These are phyloP conservation scores for Dioscorea dumetorum DNA, from an alignment of 106 monocot genomes.

Conservation along the genomic window DNA sequence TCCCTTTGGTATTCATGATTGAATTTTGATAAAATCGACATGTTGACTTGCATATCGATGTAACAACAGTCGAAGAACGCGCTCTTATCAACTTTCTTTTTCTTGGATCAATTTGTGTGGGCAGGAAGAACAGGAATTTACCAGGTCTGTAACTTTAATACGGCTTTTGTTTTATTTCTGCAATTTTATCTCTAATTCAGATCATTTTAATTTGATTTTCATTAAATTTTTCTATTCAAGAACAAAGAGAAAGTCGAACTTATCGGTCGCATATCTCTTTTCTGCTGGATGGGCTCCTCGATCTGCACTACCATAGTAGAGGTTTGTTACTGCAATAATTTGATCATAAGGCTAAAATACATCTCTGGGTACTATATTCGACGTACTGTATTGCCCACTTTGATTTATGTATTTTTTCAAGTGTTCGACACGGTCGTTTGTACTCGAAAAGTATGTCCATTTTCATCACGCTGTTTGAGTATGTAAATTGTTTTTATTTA, in stretches of 20 bases:
- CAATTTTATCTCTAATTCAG: no score
- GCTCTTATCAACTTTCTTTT: constrained; percentile 80
- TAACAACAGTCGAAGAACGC: constrained; percentile 88
- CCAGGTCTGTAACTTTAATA: constrained; percentile 40
- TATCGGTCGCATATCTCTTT: constrained; percentile 63
- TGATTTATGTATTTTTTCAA: no score
- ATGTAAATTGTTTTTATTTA: no score
- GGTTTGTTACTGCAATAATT: constrained; percentile 21
- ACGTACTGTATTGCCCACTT: no score
- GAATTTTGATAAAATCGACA: no score
- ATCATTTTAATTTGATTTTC: no score
- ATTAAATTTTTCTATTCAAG: constrained; percentile 17
- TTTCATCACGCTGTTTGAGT: no score
- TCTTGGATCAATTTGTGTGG: constrained; percentile 99
- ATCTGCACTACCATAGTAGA: constrained; percentile 51
- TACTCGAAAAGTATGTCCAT: no score
- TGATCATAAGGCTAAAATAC: no score
- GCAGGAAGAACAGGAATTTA: constrained; percentile 80
- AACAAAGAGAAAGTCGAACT: constrained; percentile 70
- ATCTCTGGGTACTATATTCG: no score
- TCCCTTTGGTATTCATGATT: neutral
- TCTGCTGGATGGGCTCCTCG: constrained; percentile 73
- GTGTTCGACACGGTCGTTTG: no score
- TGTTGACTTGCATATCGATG: no score
- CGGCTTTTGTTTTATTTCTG: neutral